Base-by-base conservation (phyloP, 2,329 filamentous ascomycete species). In the Aspergillaceae sp. region DNA sequence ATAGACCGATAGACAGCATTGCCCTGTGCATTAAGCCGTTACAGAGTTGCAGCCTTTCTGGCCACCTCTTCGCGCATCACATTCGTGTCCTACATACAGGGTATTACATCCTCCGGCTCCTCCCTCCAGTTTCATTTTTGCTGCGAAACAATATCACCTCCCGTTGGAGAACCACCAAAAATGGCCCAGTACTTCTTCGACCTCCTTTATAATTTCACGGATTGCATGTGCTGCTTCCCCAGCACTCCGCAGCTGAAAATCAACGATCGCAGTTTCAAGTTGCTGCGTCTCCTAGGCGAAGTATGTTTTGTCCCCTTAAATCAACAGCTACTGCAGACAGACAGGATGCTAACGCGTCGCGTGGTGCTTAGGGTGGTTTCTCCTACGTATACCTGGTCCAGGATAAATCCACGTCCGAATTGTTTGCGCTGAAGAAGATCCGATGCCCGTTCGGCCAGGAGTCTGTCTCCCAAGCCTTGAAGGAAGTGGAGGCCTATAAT, bases 381-480 rank as follows among this genome's bases (percentile, higher is more conserved):
- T 95, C 89, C 54, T 98, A 97, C 70, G 92, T 98, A 58, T 98
- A 98, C 72, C 86, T 98, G 49, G 92, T 98, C 49, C 87, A 97
- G 75, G 90, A 96, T 67, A 91, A 86, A 41, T 75, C 80, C 45
- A 85, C 82, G 44, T 86, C 87, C 49, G 82, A 91, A 59, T 79
- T 95, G 41, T 91, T 94, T 67, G 92, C 92, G 11, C 82, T 97
- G 51, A 98, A 98, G 71, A 98, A 98, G 78, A 98, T 98, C 68
- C 84, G 91, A 64, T 98, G 92, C 75, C 91, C 92, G 4, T 97
- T 98, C 62, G 92, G 92, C 55, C 86, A 92, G 68, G 92, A 98
- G 74, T 95, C 88, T 28, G 91, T 98, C 48, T 83, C 88, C 55
- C 88, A 87, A 65, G 92, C 92, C 43, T 84, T 97, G 77, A 91